Percentiles rank a stretch among this genome's conserved stretches.
phyloP scores from a whole-genome alignment of 1,284 basidiomycete species.

The Cutaneotrichosporon sp. region DNA sequence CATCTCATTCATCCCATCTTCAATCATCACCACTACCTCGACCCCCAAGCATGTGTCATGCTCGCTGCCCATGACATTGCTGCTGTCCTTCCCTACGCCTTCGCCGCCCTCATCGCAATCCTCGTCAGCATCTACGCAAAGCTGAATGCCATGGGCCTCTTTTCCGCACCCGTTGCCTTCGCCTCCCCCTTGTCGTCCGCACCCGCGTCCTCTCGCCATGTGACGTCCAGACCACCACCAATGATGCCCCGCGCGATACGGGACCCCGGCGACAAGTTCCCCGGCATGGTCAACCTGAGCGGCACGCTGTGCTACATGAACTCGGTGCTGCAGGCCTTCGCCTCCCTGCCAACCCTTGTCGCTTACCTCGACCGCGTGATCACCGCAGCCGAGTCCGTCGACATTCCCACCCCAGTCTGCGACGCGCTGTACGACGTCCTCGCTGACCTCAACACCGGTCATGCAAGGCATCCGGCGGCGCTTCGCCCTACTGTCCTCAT shows the following conservation, averaged over 20 bases:
- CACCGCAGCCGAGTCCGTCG: conserved; percentile 64
- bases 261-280: conserved; percentile 52
- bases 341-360: conserved; percentile 71
- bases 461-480: conserved; percentile 53
- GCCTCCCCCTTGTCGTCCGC: background rate
- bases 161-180: conserved; percentile 5
- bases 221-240: background rate
- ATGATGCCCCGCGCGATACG: background rate
- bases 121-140: background rate
- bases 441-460: conserved; percentile 68
- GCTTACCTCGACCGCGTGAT: conserved; percentile 68
- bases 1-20: background rate
- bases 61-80: conserved; percentile 7
- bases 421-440: conserved; percentile 68
- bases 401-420: conserved; percentile 75
- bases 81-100: conserved; percentile 2
- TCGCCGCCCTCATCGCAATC: background rate
- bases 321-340: conserved; percentile 82
- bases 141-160: conserved; percentile 7
- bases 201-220: background rate
- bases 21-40: background rate
- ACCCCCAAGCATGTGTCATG: conserved; percentile 8
- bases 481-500: conserved; percentile 69
- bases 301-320: conserved; percentile 95
- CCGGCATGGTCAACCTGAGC: conserved; percentile 86